These are phyloP conservation scores for Tetrahymena malaccensis DNA, from an alignment of 73 alveolate species.

Conservation along the genomic window DNA sequence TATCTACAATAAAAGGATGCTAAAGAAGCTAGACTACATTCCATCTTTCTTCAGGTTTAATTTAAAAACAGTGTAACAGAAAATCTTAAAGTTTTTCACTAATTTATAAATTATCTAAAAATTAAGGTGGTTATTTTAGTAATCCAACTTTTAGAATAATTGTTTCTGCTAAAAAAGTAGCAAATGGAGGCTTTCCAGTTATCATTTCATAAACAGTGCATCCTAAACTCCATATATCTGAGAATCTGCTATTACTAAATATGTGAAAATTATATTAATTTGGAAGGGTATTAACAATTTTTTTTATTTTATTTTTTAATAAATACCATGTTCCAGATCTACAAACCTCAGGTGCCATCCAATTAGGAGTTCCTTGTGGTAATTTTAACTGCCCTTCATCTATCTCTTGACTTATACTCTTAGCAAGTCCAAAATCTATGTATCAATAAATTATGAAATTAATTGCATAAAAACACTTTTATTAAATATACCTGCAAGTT, in stretches of 20 bases:
- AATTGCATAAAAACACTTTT: neutral
- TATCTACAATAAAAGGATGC: slow-evolving; percentile 57
- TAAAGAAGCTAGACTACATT: slow-evolving; percentile 46
- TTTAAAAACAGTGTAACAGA: slow-evolving; percentile 49
- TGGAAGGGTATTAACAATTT: neutral
- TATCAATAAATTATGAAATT: neutral
- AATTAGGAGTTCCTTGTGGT: slow-evolving; percentile 61
- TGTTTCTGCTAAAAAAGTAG: slow-evolving; percentile 31
- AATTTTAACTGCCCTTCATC: slow-evolving; percentile 6
- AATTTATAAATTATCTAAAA: slow-evolving; percentile 49
- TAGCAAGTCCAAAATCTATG: slow-evolving; percentile 28
- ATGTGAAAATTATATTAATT: neutral
- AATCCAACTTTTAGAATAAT: slow-evolving; percentile 36
- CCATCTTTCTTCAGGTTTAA: slow-evolving; percentile 57
- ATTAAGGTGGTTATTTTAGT: slow-evolving; percentile 42
- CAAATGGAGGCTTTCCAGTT: slow-evolving; percentile 73
- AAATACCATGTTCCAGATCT: neutral
- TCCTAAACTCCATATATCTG: slow-evolving; percentile 90
- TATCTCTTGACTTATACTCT: neutral
- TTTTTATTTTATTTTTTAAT: neutral
- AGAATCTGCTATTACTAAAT: slow-evolving; percentile 28
- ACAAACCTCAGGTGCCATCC: slow-evolving; percentile 75
- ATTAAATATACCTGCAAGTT: slow-evolving; percentile 11
- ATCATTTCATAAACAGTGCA: slow-evolving; percentile 84
- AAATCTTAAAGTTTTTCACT: slow-evolving; percentile 54